Conservation (phyloP, 2,329 filamentous ascomycete species). For the Arthrobotrys megalospora region DNA sequence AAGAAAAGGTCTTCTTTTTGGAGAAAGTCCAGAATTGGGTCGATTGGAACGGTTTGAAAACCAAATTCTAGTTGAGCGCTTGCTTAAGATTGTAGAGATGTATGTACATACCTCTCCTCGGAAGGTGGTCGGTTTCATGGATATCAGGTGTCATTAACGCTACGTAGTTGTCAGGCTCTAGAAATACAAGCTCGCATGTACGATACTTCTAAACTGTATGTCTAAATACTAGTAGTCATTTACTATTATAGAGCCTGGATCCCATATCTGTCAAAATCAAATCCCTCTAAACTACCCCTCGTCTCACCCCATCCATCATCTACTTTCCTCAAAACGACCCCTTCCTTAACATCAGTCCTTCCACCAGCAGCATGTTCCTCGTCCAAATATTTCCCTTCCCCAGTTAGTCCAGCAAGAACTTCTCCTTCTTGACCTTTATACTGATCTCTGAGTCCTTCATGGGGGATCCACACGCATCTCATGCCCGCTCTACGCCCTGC, state of each 20-base stretch:
- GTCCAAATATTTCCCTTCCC: constrained; percentile 73
- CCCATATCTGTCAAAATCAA: constrained; percentile 75
- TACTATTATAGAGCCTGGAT: constrained; percentile 67
- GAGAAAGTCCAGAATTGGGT: too few relatives aligned
- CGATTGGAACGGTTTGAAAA: too few relatives aligned
- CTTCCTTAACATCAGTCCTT: constrained; percentile 66
- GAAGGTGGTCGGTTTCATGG: too few relatives aligned
- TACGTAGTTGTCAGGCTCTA: too few relatives aligned
- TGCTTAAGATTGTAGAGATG: too few relatives aligned
- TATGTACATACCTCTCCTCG: too few relatives aligned
- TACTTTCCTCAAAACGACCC: constrained; percentile 72
- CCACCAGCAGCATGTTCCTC: constrained; percentile 65
- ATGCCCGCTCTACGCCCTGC: constrained; percentile 91
- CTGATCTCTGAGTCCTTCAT: constrained; percentile 81
- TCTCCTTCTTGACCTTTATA: constrained; percentile 82
- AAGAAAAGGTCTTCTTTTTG: too few relatives aligned
- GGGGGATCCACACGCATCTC: constrained; percentile 93
- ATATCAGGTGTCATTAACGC: too few relatives aligned
- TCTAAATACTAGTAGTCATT: not conserved
- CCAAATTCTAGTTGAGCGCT: too few relatives aligned
- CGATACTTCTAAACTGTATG: not conserved
- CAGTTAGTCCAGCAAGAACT: constrained; percentile 86
- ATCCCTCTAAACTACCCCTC: constrained; percentile 72
- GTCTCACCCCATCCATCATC: constrained; percentile 75
- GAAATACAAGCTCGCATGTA: too few relatives aligned